Percentiles rank a stretch among this genome's conserved stretches.
These are phyloP conservation scores for Neurospora tetrasperma DNA, from an alignment of 495 filamentous ascomycete genomes.

Conservation along the genomic window DNA sequence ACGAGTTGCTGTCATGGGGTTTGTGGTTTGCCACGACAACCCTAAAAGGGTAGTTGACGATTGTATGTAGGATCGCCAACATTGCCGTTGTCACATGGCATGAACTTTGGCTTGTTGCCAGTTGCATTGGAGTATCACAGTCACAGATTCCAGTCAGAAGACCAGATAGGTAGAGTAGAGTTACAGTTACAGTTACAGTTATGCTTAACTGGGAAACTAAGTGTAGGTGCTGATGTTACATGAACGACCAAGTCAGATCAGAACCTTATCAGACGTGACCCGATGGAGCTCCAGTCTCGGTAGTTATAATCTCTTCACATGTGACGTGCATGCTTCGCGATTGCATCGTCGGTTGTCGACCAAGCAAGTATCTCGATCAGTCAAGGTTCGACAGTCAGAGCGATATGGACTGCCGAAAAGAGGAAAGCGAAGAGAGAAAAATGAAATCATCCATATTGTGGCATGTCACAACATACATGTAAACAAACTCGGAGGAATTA, in stretches of 20 bases:
- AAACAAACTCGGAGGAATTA: neutral
- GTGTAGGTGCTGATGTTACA: neutral
- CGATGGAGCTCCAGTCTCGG: neutral
- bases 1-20: too few species aligned
- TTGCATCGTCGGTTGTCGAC: neutral
- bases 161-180: neutral
- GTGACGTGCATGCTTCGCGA: neutral
- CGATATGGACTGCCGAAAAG: neutral
- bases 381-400: neutral
- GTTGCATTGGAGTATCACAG: neutral
- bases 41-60: too few species aligned
- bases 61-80: neutral
- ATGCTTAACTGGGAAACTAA: neutral
- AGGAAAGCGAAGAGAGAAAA: neutral
- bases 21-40: too few species aligned
- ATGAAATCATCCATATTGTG: neutral
- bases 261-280: neutral
- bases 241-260: neutral
- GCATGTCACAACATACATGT: neutral
- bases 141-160: neutral
- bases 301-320: neutral
- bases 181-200: neutral
- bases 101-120: neutral
- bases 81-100: neutral
- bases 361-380: too few species aligned